Percentiles rank a stretch among this genome's conserved stretches.
phyloP scores from a whole-genome alignment of 345 rosid species.

The Linum lewisii region DNA sequence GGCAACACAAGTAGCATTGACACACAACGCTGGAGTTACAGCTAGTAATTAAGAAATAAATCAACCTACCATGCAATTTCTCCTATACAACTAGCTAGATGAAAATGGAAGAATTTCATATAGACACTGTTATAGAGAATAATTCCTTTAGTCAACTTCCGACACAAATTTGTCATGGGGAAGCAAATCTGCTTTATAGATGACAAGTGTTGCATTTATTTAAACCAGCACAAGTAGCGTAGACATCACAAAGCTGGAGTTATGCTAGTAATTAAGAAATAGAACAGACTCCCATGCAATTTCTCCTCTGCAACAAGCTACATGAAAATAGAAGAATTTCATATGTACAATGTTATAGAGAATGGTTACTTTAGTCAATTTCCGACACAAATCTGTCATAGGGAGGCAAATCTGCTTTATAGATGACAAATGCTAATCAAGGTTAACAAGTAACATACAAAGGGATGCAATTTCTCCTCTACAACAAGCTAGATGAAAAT shows the following conservation, averaged over 20 bases:
- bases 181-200: conserved; percentile 2
- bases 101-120: background rate
- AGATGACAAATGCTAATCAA: conserved; percentile 3
- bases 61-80: background rate
- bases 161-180: background rate
- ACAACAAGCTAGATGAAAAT: background rate
- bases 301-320: background rate
- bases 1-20: background rate
- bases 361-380: background rate
- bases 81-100: background rate
- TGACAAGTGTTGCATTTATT: background rate
- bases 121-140: background rate
- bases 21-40: background rate
- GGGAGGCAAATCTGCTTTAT: background rate
- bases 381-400: background rate
- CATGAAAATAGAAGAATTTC: background rate
- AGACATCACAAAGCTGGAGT: background rate
- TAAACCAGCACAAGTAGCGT: background rate
- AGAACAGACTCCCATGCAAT: background rate
- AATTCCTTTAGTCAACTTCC: background rate
- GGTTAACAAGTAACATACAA: no score
- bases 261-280: background rate
- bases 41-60: background rate
- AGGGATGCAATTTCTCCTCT: background rate
- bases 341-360: background rate